Percentiles rank a stretch among this genome's conserved stretches.
phyloP scores from a whole-genome alignment of 2,329 filamentous ascomycete genomes.

The Leptosphaerulina australis region DNA sequence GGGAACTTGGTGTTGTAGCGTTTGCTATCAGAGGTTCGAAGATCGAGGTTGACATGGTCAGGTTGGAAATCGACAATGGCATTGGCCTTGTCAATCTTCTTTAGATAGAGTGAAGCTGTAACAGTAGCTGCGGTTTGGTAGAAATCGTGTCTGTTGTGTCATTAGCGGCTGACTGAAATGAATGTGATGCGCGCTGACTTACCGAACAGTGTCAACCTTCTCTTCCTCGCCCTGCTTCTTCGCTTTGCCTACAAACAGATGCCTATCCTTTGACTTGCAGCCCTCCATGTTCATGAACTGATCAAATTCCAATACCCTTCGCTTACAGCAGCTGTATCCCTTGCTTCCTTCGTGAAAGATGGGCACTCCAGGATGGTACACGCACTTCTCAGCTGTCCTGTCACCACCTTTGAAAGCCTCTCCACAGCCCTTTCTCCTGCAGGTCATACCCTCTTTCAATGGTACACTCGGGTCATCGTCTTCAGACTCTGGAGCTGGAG shows the following conservation, averaged over 20 bases:
- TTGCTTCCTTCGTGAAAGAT: slow-evolving; percentile 99
- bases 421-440: slow-evolving; percentile 78
- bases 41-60: slow-evolving; percentile 72
- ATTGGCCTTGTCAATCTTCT: slow-evolving; percentile 88
- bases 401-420: slow-evolving; percentile 62
- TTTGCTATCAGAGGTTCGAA: slow-evolving; percentile 86
- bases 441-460: slow-evolving; percentile 75
- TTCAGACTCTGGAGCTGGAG: slow-evolving; percentile 64
- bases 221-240: slow-evolving; percentile 75
- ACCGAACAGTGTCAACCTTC: slow-evolving; percentile 78
- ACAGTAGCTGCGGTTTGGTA: slow-evolving; percentile 88
- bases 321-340: slow-evolving; percentile 96
- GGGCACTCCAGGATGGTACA: slow-evolving; percentile 86
- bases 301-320: slow-evolving; percentile 93
- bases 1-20: slow-evolving; percentile 75
- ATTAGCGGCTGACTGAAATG: background rate
- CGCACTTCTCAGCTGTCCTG: slow-evolving; percentile 74
- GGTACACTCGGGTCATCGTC: slow-evolving; percentile 79
- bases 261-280: slow-evolving; percentile 79
- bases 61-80: slow-evolving; percentile 74
- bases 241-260: slow-evolving; percentile 83
- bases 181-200: slow-evolving; percentile 17
- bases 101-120: slow-evolving; percentile 91
- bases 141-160: slow-evolving; percentile 73
- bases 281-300: slow-evolving; percentile 96